These are phyloP conservation scores for Paramecium octaurelia DNA, from an alignment of 73 alveolate species.

Conservation along the genomic window DNA sequence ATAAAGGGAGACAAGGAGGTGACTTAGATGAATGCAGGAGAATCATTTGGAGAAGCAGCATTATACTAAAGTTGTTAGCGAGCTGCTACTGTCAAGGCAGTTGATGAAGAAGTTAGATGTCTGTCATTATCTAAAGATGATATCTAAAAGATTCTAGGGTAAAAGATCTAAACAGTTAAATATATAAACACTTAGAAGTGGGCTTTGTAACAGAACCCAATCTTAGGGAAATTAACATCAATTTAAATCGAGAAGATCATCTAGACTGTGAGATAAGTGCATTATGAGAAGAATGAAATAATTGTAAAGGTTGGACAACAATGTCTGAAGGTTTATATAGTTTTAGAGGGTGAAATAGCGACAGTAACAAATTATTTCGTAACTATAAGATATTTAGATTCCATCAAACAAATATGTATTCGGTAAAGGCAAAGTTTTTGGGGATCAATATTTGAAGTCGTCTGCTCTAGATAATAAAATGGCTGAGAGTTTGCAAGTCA, in stretches of 20 bases:
- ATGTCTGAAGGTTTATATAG: constrained; percentile 6
- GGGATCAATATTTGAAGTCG: not conserved
- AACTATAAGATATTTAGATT: not conserved
- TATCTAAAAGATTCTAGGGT: constrained; percentile 53
- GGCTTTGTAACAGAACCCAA: constrained; percentile 54
- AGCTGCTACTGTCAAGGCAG: constrained; percentile 67
- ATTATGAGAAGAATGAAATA: constrained; percentile 24
- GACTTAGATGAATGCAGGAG: constrained; percentile 59
- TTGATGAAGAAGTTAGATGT: constrained; percentile 64
- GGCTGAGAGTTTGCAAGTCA: not conserved
- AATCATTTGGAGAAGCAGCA: constrained; percentile 70
- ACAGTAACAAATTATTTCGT: constrained; percentile 7
- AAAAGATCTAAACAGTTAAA: constrained; percentile 47
- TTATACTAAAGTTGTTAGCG: constrained; percentile 41
- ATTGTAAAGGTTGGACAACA: not conserved
- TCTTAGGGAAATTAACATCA: constrained; percentile 39
- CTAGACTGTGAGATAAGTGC: not conserved
- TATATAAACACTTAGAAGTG: constrained; percentile 53
- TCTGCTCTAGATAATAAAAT: not conserved
- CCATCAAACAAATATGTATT: not conserved
- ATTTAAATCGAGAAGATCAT: constrained; percentile 51
- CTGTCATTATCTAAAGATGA: constrained; percentile 62
- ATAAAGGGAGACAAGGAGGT: constrained; percentile 60
- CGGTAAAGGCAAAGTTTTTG: constrained; percentile 11
- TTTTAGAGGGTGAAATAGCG: constrained; percentile 42